Base-by-base conservation (phyloP, 805 yeast species). In the Tetrapisispora fleetii region DNA sequence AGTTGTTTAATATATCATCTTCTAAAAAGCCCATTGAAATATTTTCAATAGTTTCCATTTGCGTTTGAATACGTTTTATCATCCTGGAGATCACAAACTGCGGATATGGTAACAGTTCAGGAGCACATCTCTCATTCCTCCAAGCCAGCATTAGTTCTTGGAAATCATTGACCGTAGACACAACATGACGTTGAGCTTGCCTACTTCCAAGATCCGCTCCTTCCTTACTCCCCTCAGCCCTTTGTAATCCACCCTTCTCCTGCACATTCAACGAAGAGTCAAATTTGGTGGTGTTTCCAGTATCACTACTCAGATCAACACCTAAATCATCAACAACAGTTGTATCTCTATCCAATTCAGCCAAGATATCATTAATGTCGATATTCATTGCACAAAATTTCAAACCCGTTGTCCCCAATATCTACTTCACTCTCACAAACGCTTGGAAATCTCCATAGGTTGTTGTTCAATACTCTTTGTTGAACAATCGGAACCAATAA, bases 41-140 rank as follows among this genome's bases (percentile, higher is more conserved):
- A 45, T 79, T 73, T 57, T 85, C 91, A 37, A 91, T 80, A 48
- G 76, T 75, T 54, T 85, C 95, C 49, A 88, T 79, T 64, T 87
- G 90, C 43, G 70, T 70, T 48, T 84, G 77, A 28, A 90, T 69
- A 52, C 85, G 73, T 1, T 64, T 67, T 49, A 87, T 63, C 21
- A 85, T 74, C 36, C 80, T 64, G 4, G 74, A 75, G 57, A 93
- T 64, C 36, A 89, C 68, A 3, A 67, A 71, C 16, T 73, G 74
- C 50, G 87, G 81, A 60, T 84, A 91, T 1, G 83, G 85, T 41
- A 91, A 68, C n/a, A 93, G 67, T 50, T 87, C 96, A 0, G 97
- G 98, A 1, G 93, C 72, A 74, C 80, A 80, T 48, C 96, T 74
- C 62, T 93, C 99, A 46, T 83, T 77, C 30, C 84, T 68, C 97